phyloP scores from a whole-genome alignment of 108 stramenopile genomes.

The Nitzschia sp. region DNA sequence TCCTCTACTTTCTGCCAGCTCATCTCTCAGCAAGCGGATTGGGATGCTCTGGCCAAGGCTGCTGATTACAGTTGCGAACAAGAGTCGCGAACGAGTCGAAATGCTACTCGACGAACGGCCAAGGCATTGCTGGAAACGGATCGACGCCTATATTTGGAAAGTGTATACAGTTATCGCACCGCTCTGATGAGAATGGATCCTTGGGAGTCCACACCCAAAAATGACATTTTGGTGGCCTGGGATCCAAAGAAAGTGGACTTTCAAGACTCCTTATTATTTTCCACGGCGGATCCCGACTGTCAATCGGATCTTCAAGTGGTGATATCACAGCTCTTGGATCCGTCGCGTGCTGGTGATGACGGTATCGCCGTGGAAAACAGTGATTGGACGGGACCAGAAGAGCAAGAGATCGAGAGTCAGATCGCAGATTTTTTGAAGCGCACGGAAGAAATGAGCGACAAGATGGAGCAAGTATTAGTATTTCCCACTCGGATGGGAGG shows the following conservation, averaged over 20 bases:
- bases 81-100: constrained; percentile 42
- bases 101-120: constrained; percentile 70
- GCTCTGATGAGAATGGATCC: constrained; percentile 72
- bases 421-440: constrained; percentile 41
- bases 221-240: constrained; percentile 79
- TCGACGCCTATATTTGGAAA: constrained; percentile 52
- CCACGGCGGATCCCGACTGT: constrained; percentile 29
- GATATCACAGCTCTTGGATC: constrained; percentile 38
- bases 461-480: constrained; percentile 13
- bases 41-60: constrained; percentile 71
- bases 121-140: constrained; percentile 79
- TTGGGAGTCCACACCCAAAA: constrained; percentile 67
- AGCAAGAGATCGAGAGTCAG: constrained; percentile 37
- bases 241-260: background rate
- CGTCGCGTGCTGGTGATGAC: background rate
- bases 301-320: constrained; percentile 47
- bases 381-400: constrained; percentile 63
- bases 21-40: constrained; percentile 40
- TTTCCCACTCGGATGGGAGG: constrained; percentile 56
- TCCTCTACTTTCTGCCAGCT: constrained; percentile 46
- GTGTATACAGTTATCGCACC: constrained; percentile 34
- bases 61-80: constrained; percentile 68
- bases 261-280: background rate
- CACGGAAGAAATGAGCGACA: background rate
- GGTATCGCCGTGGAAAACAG: background rate